Evolutionary conservation across 805 yeast species (phyloP).

Genomic region (Metschnikowia kofuensis): DNA sequence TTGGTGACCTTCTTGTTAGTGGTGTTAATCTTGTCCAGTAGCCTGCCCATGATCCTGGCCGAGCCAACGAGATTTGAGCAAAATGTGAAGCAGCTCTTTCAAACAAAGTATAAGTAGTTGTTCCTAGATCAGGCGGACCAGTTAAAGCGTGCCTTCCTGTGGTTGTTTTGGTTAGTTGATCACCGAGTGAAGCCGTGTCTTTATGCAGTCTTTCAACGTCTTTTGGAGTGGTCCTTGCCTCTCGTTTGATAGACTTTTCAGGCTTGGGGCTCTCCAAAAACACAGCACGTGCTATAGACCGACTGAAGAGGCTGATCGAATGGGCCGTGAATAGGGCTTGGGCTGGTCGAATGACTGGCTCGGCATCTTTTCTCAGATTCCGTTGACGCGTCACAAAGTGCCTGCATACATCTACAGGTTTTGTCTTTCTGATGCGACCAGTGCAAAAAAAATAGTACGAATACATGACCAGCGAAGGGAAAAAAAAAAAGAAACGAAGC

Average conservation of each 20-base stretch:
- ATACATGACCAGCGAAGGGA: neutral
- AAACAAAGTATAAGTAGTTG: too few relatives aligned
- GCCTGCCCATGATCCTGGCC: constrained; percentile 6
- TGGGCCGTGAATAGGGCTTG: neutral
- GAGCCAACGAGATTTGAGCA: too few relatives aligned
- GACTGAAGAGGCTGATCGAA: neutral
- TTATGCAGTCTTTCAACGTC: constrained; percentile 2
- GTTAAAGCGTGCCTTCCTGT: neutral
- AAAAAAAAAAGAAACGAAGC: neutral
- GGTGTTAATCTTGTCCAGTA: constrained; percentile 18
- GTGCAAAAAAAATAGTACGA: neutral
- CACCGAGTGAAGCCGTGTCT: neutral
- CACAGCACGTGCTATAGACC: neutral
- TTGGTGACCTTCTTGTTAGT: constrained; percentile 20
- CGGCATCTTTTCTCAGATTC: constrained; percentile 4
- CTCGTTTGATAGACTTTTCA: neutral
- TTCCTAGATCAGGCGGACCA: too few relatives aligned
- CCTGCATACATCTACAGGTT: neutral
- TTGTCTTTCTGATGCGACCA: neutral
- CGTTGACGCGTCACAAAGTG: constrained; percentile 5
- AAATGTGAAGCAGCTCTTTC: too few relatives aligned
- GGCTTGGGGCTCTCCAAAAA: neutral
- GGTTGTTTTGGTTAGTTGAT: neutral
- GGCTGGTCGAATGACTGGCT: neutral
- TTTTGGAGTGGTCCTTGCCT: neutral